Percentiles rank a stretch among this genome's conserved stretches.
Conservation (phyloP, 441 rosid genomes). For the Dalechampia spathulata region DNA sequence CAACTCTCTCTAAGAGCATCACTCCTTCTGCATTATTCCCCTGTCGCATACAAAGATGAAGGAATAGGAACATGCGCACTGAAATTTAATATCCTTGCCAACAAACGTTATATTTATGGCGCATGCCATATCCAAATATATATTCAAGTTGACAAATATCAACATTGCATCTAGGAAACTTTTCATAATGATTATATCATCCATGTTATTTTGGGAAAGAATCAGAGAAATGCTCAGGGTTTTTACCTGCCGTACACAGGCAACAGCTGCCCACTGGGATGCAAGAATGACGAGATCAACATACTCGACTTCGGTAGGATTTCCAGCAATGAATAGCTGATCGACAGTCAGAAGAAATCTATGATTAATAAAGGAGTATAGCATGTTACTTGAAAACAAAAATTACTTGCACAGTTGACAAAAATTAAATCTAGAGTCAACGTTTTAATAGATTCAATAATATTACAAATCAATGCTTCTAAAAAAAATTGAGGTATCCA, state of each 20-base stretch:
- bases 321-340: constrained; percentile 47
- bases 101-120: neutral
- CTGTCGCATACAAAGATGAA: constrained; percentile 25
- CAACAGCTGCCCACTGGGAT: constrained; percentile 79
- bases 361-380: neutral
- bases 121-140: neutral
- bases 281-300: constrained; percentile 56
- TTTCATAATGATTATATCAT: neutral
- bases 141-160: neutral
- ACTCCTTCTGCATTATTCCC: constrained; percentile 63
- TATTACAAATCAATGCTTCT: neutral
- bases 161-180: neutral
- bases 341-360: constrained; percentile 1
- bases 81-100: neutral
- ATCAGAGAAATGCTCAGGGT: neutral
- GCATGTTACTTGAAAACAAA: neutral
- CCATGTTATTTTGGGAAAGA: neutral
- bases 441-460: neutral
- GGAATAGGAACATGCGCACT: neutral
- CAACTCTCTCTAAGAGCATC: constrained; percentile 66
- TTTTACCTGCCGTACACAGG: constrained; percentile 56
- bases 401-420: neutral
- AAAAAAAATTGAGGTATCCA: neutral
- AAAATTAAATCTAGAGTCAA: neutral
- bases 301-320: constrained; percentile 40